Conservation (phyloP, 768 basidiomycete genomes). For the Sporobolomyces roseus region DNA sequence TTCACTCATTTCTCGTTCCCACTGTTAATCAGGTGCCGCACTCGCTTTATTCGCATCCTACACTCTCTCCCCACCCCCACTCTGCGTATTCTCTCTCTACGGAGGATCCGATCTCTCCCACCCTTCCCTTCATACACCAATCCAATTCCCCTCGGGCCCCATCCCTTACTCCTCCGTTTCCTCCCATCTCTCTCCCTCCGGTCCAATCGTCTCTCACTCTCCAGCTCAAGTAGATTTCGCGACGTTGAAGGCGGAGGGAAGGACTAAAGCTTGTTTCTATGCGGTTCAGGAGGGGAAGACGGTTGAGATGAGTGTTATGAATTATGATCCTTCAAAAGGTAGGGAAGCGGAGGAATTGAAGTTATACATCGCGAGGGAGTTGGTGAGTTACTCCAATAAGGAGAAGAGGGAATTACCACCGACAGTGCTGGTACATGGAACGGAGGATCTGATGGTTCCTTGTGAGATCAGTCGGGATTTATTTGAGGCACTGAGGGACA, state of each 20-base stretch:
- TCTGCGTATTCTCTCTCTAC: constrained; percentile 22
- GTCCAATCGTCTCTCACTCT: constrained; percentile 31
- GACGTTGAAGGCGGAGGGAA: constrained; percentile 16
- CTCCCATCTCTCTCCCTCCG: constrained; percentile 14
- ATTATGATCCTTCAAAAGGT: not conserved
- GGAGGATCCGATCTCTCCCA: constrained; percentile 27
- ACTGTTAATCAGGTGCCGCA: constrained; percentile 4
- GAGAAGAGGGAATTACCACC: constrained; percentile 20
- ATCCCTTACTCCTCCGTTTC: constrained; percentile 16
- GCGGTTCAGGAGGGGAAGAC: constrained; percentile 34
- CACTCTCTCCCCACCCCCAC: constrained; percentile 23
- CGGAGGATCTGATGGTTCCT: constrained; percentile 31
- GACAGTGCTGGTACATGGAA: constrained; percentile 35
- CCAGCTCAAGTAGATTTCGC: constrained; percentile 37
- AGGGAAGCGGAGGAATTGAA: constrained; percentile 1
- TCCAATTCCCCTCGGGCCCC: constrained; percentile 32
- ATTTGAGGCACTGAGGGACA: not conserved
- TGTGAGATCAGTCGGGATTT: constrained; percentile 12
- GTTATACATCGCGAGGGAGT: not conserved
- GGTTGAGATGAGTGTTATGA: not conserved
- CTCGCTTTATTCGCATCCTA: constrained; percentile 31
- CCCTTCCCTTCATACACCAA: constrained; percentile 28
- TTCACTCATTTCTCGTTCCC: not conserved
- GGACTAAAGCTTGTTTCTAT: constrained; percentile 36
- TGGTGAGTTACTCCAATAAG: constrained; percentile 10